A percentile compares a stretch with the other conserved stretches of the same genome.
Evolutionary conservation across 805 yeast species (phyloP).

Genomic region (Ogataea methanolica): DNA sequence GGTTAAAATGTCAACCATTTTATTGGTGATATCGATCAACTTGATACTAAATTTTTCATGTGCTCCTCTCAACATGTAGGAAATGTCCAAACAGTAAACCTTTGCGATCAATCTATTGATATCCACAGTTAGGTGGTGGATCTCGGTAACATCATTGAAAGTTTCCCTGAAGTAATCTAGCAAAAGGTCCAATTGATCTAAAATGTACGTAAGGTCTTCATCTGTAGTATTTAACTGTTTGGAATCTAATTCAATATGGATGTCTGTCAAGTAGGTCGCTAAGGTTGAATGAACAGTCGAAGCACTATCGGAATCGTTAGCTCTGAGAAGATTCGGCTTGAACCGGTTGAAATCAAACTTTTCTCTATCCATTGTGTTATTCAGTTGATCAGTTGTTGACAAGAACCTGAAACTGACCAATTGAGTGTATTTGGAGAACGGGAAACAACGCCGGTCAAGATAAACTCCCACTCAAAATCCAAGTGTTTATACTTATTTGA

Average conservation of each 20-base stretch:
- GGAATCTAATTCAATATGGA: constrained; percentile 8
- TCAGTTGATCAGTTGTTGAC: too few species aligned
- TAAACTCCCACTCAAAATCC: too few species aligned
- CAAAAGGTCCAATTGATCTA: constrained; percentile 21
- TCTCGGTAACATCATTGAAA: constrained; percentile 18
- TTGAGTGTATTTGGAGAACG: too few species aligned
- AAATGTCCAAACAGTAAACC: constrained; percentile 17
- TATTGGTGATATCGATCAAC: constrained; percentile 26
- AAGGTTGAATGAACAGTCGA: constrained; percentile 10
- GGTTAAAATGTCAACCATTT: constrained; percentile 17
- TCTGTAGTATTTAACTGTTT: constrained; percentile 2
- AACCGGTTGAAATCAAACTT: constrained; percentile 11
- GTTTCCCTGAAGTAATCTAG: constrained; percentile 17
- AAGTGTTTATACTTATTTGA: too few species aligned
- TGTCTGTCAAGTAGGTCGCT: constrained; percentile 14
- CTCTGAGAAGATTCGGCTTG: constrained; percentile 11
- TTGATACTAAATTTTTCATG: constrained; percentile 30
- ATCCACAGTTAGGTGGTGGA: constrained; percentile 21
- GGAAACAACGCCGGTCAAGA: too few species aligned
- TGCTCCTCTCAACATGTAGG: constrained; percentile 25
- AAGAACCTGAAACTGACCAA: too few species aligned
- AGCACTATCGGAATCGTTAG: constrained; percentile 12
- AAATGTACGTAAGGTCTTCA: constrained; percentile 18
- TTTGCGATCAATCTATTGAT: constrained; percentile 23
- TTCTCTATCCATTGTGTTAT: constrained; percentile 8